Conservation (phyloP, 1,284 basidiomycete species). For the Pisolithus thermaeus region DNA sequence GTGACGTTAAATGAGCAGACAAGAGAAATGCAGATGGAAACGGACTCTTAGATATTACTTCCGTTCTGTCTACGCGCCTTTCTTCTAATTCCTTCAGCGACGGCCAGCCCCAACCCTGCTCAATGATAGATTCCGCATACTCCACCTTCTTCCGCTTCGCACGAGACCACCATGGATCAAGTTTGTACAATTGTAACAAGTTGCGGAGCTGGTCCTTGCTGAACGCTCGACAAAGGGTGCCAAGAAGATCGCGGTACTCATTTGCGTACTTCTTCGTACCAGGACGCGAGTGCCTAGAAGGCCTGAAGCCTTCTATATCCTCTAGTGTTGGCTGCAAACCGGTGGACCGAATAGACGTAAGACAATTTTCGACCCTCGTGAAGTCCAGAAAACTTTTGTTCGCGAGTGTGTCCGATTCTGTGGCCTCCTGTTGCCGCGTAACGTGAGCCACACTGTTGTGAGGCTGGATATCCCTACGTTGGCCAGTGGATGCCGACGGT, state of each 20-base stretch:
- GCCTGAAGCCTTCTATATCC: slow-evolving; percentile 53
- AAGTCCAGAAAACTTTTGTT: slow-evolving; percentile 28
- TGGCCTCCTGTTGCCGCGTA: slow-evolving; percentile 1
- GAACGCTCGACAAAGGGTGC: slow-evolving; percentile 57
- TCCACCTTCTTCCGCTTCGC: slow-evolving; percentile 37
- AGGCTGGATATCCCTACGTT: slow-evolving; percentile 2
- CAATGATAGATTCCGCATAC: slow-evolving; percentile 54
- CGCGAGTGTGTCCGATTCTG: slow-evolving; percentile 4
- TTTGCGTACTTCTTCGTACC: slow-evolving; percentile 42
- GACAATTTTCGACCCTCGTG: slow-evolving; percentile 47
- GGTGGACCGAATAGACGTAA: slow-evolving; percentile 43
- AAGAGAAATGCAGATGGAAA: slow-evolving; percentile 8
- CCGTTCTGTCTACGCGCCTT: slow-evolving; percentile 46
- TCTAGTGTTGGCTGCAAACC: slow-evolving; percentile 42
- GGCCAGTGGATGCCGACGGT: slow-evolving; percentile 8
- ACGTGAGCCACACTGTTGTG: not conserved
- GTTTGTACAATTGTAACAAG: slow-evolving; percentile 44
- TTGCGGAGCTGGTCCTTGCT: slow-evolving; percentile 53
- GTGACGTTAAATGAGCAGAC: slow-evolving; percentile 2
- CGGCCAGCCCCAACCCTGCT: slow-evolving; percentile 63
- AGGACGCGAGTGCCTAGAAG: slow-evolving; percentile 32
- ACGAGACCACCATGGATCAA: slow-evolving; percentile 30
- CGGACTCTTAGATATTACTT: slow-evolving; percentile 46
- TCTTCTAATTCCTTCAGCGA: slow-evolving; percentile 48
- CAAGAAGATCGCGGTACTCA: slow-evolving; percentile 46